These are phyloP conservation scores for Penicillium sclerotigenum DNA, from an alignment of 2,329 filamentous ascomycete species.

Conservation along the genomic window DNA sequence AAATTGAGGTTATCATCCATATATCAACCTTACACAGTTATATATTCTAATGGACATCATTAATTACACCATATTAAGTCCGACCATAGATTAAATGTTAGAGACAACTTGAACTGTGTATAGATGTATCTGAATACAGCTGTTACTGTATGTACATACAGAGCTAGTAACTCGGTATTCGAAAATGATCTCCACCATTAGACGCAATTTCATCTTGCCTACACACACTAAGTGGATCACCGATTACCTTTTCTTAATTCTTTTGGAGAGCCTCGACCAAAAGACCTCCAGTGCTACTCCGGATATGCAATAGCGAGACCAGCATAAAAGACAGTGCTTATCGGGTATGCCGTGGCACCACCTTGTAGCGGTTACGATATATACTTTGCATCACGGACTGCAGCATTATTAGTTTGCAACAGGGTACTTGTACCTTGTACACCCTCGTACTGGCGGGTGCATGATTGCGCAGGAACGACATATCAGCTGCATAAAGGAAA, in stretches of 20 bases:
- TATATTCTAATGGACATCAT: not conserved
- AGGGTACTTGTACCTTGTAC: not conserved
- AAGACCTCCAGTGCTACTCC: too few species aligned
- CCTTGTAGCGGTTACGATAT: not conserved
- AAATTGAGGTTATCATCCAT: not conserved
- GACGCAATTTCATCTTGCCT: constrained; percentile 15
- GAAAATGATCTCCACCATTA: constrained; percentile 19
- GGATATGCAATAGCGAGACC: not conserved
- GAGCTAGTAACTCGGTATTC: constrained; percentile 5
- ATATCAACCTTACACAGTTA: not conserved
- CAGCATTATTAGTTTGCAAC: not conserved
- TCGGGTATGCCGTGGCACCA: constrained; percentile 1
- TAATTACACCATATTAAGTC: not conserved
- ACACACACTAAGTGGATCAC: constrained; percentile 21
- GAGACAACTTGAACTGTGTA: not conserved
- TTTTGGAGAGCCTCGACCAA: constrained; percentile 18
- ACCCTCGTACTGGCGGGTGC: not conserved
- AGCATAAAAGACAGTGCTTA: not conserved
- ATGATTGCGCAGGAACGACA: constrained; percentile 15
- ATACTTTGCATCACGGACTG: not conserved
- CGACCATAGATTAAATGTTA: not conserved
- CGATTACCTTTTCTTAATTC: constrained; percentile 15
- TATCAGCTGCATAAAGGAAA: constrained; percentile 8
- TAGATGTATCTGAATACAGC: not conserved
- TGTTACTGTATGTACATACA: constrained; percentile 12